These are phyloP conservation scores for Piper betle DNA, from an alignment of 164 flowering plant species.

Conservation along the genomic window DNA sequence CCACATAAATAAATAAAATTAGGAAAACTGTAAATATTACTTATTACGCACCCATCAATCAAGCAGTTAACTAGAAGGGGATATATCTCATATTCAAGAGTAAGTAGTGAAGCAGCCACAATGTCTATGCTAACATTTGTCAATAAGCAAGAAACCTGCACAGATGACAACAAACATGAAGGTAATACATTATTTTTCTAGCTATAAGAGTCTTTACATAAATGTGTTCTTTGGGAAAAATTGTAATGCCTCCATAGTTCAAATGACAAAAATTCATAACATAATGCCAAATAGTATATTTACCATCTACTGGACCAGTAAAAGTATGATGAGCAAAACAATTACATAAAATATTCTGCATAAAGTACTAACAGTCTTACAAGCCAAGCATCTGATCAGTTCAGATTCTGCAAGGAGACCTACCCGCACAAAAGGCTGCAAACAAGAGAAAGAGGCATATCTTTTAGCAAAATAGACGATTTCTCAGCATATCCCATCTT, in stretches of 20 bases:
- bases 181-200: too few species aligned
- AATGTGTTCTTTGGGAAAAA: too few species aligned
- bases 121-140: conserved; percentile 25
- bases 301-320: neutral
- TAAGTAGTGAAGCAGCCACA: conserved; percentile 28
- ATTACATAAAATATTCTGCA: too few species aligned
- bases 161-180: neutral
- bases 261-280: too few species aligned
- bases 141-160: conserved; percentile 63
- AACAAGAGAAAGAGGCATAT: neutral
- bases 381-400: conserved; percentile 50
- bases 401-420: conserved; percentile 73
- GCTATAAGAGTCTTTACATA: too few species aligned
- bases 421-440: conserved; percentile 64
- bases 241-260: too few species aligned
- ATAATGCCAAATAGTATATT: too few species aligned
- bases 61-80: conserved; percentile 72
- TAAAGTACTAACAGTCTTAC: conserved; percentile 52
- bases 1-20: neutral
- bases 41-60: conserved; percentile 42
- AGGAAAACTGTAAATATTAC: conserved; percentile 3
- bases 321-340: neutral
- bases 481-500: too few species aligned
- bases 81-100: conserved; percentile 41
- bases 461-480: neutral